Evolutionary conservation across 257 asterid genomes (phyloP).

Genomic region (Echites panduratus): DNA sequence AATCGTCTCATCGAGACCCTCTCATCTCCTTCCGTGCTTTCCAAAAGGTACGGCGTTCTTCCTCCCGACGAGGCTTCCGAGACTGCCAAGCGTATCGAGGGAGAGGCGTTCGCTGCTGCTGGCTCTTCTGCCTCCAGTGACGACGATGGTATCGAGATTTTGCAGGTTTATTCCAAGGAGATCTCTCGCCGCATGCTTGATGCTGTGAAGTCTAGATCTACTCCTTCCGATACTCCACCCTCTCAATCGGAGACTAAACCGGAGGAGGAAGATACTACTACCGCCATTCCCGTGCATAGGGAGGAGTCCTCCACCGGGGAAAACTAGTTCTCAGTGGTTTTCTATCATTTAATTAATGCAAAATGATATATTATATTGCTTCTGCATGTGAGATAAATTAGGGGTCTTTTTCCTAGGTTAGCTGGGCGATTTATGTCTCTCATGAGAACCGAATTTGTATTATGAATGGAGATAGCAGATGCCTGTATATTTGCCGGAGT

Average conservation of each 20-base stretch:
- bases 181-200: conserved; percentile 80
- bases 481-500: not conserved
- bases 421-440: not conserved
- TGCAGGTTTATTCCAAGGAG: conserved; percentile 84
- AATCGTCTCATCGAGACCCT: conserved; percentile 73
- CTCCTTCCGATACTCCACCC: conserved; percentile 19
- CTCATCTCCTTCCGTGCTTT: conserved; percentile 63
- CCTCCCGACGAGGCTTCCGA: conserved; percentile 67
- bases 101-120: conserved; percentile 57
- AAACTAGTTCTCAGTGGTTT: conserved; percentile 19
- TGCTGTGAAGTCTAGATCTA: conserved; percentile 76
- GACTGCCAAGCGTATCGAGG: conserved; percentile 54
- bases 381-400: conserved; percentile 4
- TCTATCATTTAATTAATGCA: conserved; percentile 2
- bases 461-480: conserved; percentile 11
- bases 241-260: conserved; percentile 25
- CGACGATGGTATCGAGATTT: conserved; percentile 72
- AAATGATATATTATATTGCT: not conserved
- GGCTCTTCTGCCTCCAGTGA: conserved; percentile 35
- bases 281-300: conserved; percentile 38
- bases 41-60: conserved; percentile 79
- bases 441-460: conserved; percentile 11
- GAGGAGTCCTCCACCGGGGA: conserved; percentile 44
- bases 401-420: not conserved
- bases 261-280: conserved; percentile 40